Base-by-base conservation (phyloP, 352 stramenopile genomes). In the Globisporangium mamillatum region DNA sequence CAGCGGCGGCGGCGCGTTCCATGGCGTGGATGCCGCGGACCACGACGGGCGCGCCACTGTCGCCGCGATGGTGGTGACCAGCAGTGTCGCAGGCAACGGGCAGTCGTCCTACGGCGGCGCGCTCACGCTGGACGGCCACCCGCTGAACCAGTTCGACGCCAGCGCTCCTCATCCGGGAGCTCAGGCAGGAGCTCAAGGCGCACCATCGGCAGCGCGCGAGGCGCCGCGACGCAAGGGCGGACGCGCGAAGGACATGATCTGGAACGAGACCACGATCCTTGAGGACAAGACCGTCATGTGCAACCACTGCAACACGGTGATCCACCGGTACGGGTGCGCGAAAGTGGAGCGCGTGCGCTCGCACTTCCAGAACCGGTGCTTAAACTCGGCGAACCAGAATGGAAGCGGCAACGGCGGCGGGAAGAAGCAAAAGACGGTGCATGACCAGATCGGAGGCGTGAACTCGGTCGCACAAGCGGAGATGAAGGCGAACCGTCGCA, bases 301-400 rank as follows among this genome's bases (percentile, higher is more conserved):
- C 70, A 91, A 91, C 69, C 80, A 77, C 69, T 91, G 82, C 67
- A 74, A 81, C 71, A 72, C 63, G 2, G 71, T 90, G 48, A 90
- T 90, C 68, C 84, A 92, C 63, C 80, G 82, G 44, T 88, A 90
- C 63, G 84, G 84, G 22, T 79, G 78, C 44, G 75, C 80, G 58
- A 92, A 92, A 50, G 84, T 92, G 9, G 84, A 92, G 72, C 81
- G 84, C 16, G 84, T 92, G 71, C 81, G 84, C 59, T 75, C 74
- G 32, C 84, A 92, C 63, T 92, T 92, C 68, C 72, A 88, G 55
- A 82, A 83, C 70, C 84, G 82, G 41, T 92, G 83, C 54, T 44
- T 79, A 6, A 64, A 73, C 57, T 64, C 38, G 4, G 24, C 36
- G 10, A 66, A 44, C 32, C 12, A 34, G 22, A 22, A 53, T 8